Evolutionary conservation across 176 grass and related monocot species (phyloP).

Genomic region (Oryza nivara): DNA sequence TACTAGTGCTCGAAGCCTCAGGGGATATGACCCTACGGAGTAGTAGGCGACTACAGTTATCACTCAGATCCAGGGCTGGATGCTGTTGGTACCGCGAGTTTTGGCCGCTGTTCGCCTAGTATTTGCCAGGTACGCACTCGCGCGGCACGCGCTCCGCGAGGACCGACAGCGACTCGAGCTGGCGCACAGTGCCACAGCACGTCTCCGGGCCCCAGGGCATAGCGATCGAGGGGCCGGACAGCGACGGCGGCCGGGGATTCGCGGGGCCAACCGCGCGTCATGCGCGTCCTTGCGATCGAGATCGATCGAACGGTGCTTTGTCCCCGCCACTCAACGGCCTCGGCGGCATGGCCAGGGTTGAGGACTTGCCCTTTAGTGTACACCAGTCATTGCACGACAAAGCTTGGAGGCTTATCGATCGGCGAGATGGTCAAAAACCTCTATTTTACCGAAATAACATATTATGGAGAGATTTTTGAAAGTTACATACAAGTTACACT

Average conservation of each 20-base stretch:
- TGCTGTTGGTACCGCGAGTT: not conserved
- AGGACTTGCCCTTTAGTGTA: no score
- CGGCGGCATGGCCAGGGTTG: no score
- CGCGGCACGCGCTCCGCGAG: not conserved
- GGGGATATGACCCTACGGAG: not conserved
- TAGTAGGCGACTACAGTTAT: not conserved
- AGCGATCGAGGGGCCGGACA: not conserved
- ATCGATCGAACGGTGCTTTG: not conserved
- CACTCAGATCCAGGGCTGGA: not conserved
- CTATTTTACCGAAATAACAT: no score
- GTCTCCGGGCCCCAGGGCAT: not conserved
- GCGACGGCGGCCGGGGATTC: not conserved
- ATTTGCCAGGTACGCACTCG: not conserved
- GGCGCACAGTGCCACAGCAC: not conserved
- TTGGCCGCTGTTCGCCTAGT: not conserved
- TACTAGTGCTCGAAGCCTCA: not conserved
- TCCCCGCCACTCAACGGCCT: not conserved
- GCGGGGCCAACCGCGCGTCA: not conserved
- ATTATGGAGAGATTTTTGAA: no score
- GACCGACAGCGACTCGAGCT: not conserved
- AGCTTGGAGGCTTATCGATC: no score
- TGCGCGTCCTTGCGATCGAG: not conserved
- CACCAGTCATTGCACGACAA: no score
- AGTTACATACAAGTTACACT: no score
- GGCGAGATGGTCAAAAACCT: no score